Conservation (phyloP, 1,139 yeast species). For the Blastobotrys aristatus region DNA sequence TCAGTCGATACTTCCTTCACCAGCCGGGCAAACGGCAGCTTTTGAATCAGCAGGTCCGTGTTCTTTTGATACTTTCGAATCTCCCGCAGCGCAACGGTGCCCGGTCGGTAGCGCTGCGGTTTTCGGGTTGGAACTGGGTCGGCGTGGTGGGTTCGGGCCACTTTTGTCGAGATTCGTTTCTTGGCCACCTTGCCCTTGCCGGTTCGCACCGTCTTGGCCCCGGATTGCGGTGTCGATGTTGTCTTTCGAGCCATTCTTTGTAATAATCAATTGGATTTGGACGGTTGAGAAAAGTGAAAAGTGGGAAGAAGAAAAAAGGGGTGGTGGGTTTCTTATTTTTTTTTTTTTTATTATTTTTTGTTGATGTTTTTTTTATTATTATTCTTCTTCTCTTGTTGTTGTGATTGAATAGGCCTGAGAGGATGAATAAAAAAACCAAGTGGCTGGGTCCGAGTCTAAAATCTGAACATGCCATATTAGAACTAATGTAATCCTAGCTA, state of each 20-base stretch:
- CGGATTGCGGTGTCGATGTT: constrained; percentile 4
- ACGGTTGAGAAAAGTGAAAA: too few species aligned
- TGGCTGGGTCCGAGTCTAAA: too few species aligned
- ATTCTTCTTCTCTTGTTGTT: too few species aligned
- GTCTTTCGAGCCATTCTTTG: constrained; percentile 13
- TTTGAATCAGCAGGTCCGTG: constrained; percentile 71
- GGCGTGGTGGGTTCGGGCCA: not conserved
- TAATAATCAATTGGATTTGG: too few species aligned
- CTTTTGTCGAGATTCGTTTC: constrained; percentile 5
- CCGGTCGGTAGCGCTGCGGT: constrained; percentile 61
- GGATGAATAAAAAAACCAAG: too few species aligned
- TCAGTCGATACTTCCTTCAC: constrained; percentile 76
- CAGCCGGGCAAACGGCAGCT: constrained; percentile 87
- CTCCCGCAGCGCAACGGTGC: constrained; percentile 70
- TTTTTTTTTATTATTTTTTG: too few species aligned
- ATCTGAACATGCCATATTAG: too few species aligned
- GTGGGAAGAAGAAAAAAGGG: too few species aligned
- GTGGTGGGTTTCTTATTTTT: too few species aligned
- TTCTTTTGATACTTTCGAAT: constrained; percentile 72
- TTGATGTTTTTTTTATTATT: too few species aligned
- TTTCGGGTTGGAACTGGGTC: constrained; percentile 18
- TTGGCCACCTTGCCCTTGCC: constrained; percentile 15
- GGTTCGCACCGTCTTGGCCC: constrained; percentile 7
- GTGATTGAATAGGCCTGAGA: too few species aligned
- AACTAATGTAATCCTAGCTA: too few species aligned